Conservation (phyloP, 106 monocot genomes). For the Iris macrosiphon region DNA sequence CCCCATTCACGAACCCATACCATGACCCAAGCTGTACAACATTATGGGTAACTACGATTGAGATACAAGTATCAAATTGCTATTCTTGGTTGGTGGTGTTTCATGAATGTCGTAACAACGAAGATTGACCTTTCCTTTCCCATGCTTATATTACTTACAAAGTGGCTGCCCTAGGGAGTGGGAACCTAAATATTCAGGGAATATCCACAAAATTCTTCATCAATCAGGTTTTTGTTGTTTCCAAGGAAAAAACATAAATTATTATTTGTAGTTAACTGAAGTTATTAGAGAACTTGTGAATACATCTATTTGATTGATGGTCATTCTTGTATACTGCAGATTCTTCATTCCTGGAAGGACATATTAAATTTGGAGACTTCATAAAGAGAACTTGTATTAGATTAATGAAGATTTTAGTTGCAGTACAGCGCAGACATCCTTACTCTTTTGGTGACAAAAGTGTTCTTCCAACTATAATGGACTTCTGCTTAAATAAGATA, state of each 20-base stretch:
- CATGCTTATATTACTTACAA: no score
- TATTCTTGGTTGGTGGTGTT: no score
- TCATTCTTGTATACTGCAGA: slow-evolving; percentile 43
- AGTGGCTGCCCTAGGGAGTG: no score
- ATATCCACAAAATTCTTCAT: no score
- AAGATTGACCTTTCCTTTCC: no score
- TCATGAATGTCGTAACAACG: no score
- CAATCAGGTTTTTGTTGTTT: no score
- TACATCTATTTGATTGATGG: neutral
- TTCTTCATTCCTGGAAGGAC: slow-evolving; percentile 46
- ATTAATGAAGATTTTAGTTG: slow-evolving; percentile 69
- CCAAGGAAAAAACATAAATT: neutral
- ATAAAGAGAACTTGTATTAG: slow-evolving; percentile 67
- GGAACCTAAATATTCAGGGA: no score
- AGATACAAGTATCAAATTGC: no score
- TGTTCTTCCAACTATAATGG: slow-evolving; percentile 57
- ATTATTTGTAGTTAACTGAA: neutral
- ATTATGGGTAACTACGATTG: no score
- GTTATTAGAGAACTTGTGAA: neutral
- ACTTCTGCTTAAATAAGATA: slow-evolving; percentile 82
- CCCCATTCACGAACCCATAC: no score
- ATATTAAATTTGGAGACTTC: slow-evolving; percentile 53
- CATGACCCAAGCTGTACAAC: no score
- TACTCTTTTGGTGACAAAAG: slow-evolving; percentile 74
- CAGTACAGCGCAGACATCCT: slow-evolving; percentile 77